Evolutionary conservation across 1,139 yeast genomes (phyloP), one percentile per base, ranked within the genome.

Genomic region (Debaryomyces fabryi): DNA sequence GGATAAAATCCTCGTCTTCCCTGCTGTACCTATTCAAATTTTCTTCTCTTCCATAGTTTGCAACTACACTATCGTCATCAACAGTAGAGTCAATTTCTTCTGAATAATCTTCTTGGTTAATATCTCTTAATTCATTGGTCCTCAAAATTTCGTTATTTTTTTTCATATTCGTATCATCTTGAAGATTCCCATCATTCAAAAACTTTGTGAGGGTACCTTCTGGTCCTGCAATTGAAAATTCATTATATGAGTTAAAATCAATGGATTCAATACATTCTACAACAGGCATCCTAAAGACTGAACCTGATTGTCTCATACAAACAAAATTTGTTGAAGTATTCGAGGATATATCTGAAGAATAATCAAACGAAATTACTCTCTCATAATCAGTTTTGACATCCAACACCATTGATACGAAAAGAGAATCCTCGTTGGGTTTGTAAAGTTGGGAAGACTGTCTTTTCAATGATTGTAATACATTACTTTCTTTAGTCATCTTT

Each of bases 221-320:
- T 1, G 88, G 82, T 6, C 93, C 92, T 2, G 85, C 76, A 36
- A 86, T 70, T 1, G 87, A 74, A 42, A 90, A 71, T 46, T 88
- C 90, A 60, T 90, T 90, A 55, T 74, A 79, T 0, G 93, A 83
- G 57, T 85, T 88, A 64, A 91, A 88, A 18, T 71, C 75, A 16
- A 86, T 65, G 6, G 84, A 76, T 41, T 83, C 83, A 32, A 86
- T 83, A 46, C 87, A 81, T 62, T 88, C 95, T 1, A 75, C 71
- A 0, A 85, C 88, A 0, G 86, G 81, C 93, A 88, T 88, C 51
- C 88, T 74, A 65, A 88, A 91, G 0, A 90, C 86, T 43, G 89
- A 86, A 2, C 97, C 97, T 1, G 96, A 86, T 60, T 89, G 96
- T 54, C 96, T 74, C 87, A 91, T 87, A 64, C 97, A 91, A 33